Conservation (phyloP, 805 yeast species). For the Blastobotrys americana region DNA sequence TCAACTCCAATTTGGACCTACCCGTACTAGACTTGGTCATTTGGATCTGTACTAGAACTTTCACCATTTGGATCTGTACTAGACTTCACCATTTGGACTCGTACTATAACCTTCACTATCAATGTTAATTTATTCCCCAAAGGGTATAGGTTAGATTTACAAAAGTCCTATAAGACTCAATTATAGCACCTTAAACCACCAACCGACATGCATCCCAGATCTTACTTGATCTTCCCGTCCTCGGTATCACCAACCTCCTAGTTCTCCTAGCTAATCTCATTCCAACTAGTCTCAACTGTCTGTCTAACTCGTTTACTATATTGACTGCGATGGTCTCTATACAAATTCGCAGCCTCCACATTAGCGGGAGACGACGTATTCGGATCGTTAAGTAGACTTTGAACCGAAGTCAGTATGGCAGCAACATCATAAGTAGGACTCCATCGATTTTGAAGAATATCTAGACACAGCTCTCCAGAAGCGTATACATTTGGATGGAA, state of each 20-base stretch:
- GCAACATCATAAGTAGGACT: constrained; percentile 97
- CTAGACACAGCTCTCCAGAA: constrained; percentile 89
- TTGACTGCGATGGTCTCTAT: constrained; percentile 90
- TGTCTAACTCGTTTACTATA: constrained; percentile 87
- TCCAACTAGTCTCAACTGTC: constrained; percentile 93
- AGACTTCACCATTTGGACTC: not conserved
- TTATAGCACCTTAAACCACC: too few relatives aligned
- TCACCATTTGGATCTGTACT: too few relatives aligned
- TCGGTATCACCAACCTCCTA: too few relatives aligned
- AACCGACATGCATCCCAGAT: too few relatives aligned
- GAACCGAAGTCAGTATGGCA: constrained; percentile 87
- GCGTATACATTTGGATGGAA: constrained; percentile 98
- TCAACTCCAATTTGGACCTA: constrained; percentile 9
- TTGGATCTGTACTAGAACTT: too few relatives aligned
- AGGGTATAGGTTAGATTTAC: not conserved
- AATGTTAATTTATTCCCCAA: not conserved
- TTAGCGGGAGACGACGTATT: constrained; percentile 96
- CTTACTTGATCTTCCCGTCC: too few relatives aligned
- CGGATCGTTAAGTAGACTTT: constrained; percentile 82
- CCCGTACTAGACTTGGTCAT: too few relatives aligned
- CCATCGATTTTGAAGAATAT: constrained; percentile 95
- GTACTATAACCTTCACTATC: not conserved
- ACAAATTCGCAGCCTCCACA: constrained; percentile 93
- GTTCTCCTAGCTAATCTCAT: constrained; percentile 36
- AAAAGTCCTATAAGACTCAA: not conserved